phyloP scores from a whole-genome alignment of 1,284 basidiomycete species.

The Ustilago vetiveriae region DNA sequence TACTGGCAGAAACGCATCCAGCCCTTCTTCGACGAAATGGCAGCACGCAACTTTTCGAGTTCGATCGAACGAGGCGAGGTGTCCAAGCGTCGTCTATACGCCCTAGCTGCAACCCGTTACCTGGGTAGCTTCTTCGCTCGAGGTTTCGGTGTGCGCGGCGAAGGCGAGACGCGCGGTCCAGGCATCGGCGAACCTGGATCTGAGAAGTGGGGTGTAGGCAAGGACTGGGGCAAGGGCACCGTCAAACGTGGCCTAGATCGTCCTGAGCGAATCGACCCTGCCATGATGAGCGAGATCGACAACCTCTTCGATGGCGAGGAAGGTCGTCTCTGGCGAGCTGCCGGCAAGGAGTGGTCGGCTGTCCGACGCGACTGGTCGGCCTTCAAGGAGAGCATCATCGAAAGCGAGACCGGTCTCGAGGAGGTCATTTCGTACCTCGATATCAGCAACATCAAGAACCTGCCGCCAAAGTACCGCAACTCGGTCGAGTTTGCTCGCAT shows the following conservation, averaged over 20 bases:
- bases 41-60: slow-evolving; percentile 56
- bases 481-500: slow-evolving; percentile 62
- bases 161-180: slow-evolving; percentile 61
- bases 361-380: slow-evolving; percentile 54
- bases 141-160: slow-evolving; percentile 63
- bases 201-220: slow-evolving; percentile 65
- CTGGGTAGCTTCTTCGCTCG: slow-evolving; percentile 62
- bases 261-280: slow-evolving; percentile 51
- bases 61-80: slow-evolving; percentile 59
- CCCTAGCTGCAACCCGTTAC: slow-evolving; percentile 57
- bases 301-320: slow-evolving; percentile 52
- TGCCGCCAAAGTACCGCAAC: slow-evolving; percentile 60
- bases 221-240: slow-evolving; percentile 66
- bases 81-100: slow-evolving; percentile 56
- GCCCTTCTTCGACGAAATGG: slow-evolving; percentile 62
- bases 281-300: slow-evolving; percentile 54
- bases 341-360: slow-evolving; percentile 55
- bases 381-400: slow-evolving; percentile 64
- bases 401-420: slow-evolving; percentile 63
- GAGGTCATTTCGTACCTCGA: slow-evolving; percentile 56
- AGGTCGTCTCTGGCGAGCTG: slow-evolving; percentile 51
- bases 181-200: slow-evolving; percentile 60
- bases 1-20: slow-evolving; percentile 65
- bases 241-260: slow-evolving; percentile 66
- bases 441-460: slow-evolving; percentile 58